Evolutionary conservation across 208 protist genomes (phyloP).

Genomic region (Vickermania spadyakhi): DNA sequence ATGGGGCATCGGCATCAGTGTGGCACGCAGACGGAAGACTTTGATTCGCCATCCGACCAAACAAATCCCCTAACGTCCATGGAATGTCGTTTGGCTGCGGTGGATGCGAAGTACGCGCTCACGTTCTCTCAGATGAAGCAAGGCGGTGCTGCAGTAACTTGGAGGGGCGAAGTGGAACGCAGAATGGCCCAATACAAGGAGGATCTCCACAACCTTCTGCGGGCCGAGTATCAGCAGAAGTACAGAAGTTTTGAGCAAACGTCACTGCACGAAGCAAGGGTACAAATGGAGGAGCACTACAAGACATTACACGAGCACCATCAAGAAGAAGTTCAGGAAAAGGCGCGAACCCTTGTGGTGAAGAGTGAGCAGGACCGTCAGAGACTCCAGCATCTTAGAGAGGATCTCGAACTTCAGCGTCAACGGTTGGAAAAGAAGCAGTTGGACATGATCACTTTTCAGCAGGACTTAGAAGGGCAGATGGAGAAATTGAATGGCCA

Average conservation of each 20-base stretch:
- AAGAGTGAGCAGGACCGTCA: slow-evolving; percentile 55
- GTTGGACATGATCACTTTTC: slow-evolving; percentile 27
- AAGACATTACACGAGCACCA: slow-evolving; percentile 37
- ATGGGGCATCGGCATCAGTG: slow-evolving; percentile 11
- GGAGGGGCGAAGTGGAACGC: slow-evolving; percentile 59
- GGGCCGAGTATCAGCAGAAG: slow-evolving; percentile 63
- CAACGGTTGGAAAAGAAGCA: slow-evolving; percentile 41
- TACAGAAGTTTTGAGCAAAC: slow-evolving; percentile 50
- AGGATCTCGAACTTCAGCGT: slow-evolving; percentile 60
- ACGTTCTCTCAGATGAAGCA: slow-evolving; percentile 52
- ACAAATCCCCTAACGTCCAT: slow-evolving; percentile 46
- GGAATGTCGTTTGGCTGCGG: slow-evolving; percentile 72
- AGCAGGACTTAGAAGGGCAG: slow-evolving; percentile 25
- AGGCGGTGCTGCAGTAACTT: slow-evolving; percentile 15
- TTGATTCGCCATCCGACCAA: slow-evolving; percentile 15
- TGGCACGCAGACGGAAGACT: slow-evolving; percentile 51
- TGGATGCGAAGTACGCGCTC: slow-evolving; percentile 81
- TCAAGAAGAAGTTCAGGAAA: slow-evolving; percentile 49
- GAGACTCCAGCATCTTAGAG: slow-evolving; percentile 40
- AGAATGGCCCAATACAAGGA: slow-evolving; percentile 53
- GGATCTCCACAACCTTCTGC: slow-evolving; percentile 66
- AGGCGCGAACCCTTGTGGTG: slow-evolving; percentile 36
- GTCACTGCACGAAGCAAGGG: slow-evolving; percentile 41
- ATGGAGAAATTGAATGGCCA: slow-evolving; percentile 11
- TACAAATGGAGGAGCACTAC: slow-evolving; percentile 43